Evolutionary conservation across 2,329 filamentous ascomycete species (phyloP).

Genomic region (Aspergillus ibericus): DNA sequence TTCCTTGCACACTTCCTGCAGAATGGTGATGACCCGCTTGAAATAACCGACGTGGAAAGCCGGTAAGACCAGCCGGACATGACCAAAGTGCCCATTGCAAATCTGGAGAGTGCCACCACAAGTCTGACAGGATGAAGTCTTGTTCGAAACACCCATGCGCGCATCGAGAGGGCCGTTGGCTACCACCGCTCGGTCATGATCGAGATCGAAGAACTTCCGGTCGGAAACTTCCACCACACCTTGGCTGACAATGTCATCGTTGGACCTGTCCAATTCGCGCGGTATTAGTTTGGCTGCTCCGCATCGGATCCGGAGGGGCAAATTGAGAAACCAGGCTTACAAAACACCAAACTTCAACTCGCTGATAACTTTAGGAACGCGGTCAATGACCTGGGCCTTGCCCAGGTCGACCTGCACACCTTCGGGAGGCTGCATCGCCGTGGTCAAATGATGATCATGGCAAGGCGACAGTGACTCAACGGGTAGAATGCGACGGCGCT

Average conservation of each 20-base stretch:
- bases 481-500: conserved; percentile 10
- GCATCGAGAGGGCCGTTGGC: conserved; percentile 83
- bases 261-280: conserved; percentile 59
- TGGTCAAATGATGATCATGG: conserved; percentile 40
- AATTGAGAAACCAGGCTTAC: conserved; percentile 48
- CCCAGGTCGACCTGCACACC: conserved; percentile 49
- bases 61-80: conserved; percentile 85
- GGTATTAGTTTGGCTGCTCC: conserved; percentile 10
- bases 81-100: conserved; percentile 94
- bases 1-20: conserved; percentile 96
- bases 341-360: conserved; percentile 93
- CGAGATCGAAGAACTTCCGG: conserved; percentile 87
- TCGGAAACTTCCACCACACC: conserved; percentile 94
- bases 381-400: conserved; percentile 89
- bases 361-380: conserved; percentile 85
- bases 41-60: conserved; percentile 96
- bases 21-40: conserved; percentile 84
- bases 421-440: conserved; percentile 44
- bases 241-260: conserved; percentile 93
- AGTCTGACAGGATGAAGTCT: conserved; percentile 74
- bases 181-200: conserved; percentile 72
- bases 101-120: conserved; percentile 78
- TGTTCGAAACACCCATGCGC: conserved; percentile 85
- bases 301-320: not conserved
- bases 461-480: conserved; percentile 30